These are phyloP conservation scores for Cylindrotheca fusiformis DNA, from an alignment of 108 stramenopile species.

Conservation along the genomic window DNA sequence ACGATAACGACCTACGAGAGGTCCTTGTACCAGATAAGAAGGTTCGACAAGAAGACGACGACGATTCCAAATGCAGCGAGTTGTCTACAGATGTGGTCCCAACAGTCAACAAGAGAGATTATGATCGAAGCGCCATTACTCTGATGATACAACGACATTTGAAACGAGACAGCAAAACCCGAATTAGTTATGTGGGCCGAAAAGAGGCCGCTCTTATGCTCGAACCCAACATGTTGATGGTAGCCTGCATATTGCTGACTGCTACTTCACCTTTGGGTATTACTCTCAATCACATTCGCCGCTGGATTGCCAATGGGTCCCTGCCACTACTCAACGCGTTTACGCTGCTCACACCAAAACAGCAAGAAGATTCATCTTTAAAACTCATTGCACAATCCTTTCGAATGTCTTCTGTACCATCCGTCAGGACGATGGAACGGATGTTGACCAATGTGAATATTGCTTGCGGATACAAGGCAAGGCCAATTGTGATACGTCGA, in stretches of 20 bases:
- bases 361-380: constrained; percentile 38
- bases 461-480: constrained; percentile 24
- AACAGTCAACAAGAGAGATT: neutral
- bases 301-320: constrained; percentile 57
- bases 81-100: constrained; percentile 1
- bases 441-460: constrained; percentile 4
- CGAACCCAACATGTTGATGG: constrained; percentile 45
- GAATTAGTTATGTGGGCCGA: constrained; percentile 15
- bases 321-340: constrained; percentile 59
- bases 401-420: constrained; percentile 10
- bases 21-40: neutral
- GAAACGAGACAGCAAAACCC: constrained; percentile 3
- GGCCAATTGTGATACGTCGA: neutral
- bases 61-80: neutral
- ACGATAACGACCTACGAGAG: neutral
- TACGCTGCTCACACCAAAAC: constrained; percentile 27
- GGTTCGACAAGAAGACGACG: neutral
- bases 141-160: constrained; percentile 13
- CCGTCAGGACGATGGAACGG: neutral
- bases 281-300: constrained; percentile 36
- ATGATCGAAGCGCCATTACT: constrained; percentile 9
- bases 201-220: constrained; percentile 49
- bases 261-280: constrained; percentile 52
- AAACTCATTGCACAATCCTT: constrained; percentile 36
- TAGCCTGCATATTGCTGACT: constrained; percentile 48